Evolutionary conservation across 202 grass and related monocot species (phyloP).

Genomic region (Dendrocalamus latiflorus): DNA sequence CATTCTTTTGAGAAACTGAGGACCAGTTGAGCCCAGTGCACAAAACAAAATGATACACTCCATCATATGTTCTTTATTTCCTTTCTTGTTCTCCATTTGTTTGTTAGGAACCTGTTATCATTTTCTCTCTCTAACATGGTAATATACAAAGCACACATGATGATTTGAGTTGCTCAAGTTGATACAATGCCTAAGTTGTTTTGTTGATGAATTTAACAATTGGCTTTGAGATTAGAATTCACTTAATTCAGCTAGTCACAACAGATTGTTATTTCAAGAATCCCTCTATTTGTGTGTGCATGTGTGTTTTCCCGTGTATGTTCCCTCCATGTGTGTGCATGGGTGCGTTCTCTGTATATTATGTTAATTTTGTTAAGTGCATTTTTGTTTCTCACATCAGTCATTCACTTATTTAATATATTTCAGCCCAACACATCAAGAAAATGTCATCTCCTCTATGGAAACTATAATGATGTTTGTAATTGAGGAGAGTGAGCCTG

Average conservation of each 20-base stretch:
- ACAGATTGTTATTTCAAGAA: not conserved
- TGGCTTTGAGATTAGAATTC: not conserved
- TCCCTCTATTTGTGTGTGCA: not conserved
- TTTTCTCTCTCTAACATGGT: not conserved
- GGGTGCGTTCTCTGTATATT: not conserved
- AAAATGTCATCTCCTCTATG: slow-evolving; percentile 54
- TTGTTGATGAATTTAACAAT: not conserved
- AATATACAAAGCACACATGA: slow-evolving; percentile 2
- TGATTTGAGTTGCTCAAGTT: slow-evolving; percentile 13
- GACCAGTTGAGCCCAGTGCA: not conserved
- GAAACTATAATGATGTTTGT: slow-evolving; percentile 66
- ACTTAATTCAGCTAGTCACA: not conserved
- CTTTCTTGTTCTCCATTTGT: not conserved
- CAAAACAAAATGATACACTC: not conserved
- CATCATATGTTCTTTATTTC: not conserved
- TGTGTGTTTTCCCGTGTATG: not conserved
- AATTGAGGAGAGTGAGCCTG: slow-evolving; percentile 82
- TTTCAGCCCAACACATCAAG: slow-evolving; percentile 53
- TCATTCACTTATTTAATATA: slow-evolving; percentile 12
- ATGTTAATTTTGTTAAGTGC: not conserved
- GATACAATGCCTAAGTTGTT: not conserved
- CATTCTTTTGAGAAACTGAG: not conserved
- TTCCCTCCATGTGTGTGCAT: not conserved
- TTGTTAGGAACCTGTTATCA: not conserved
- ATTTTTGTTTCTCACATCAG: slow-evolving; percentile 3